Percentiles rank a stretch among this genome's conserved stretches.
phyloP scores from a whole-genome alignment of 495 filamentous ascomycete species.

The Penicillium desertorum region DNA sequence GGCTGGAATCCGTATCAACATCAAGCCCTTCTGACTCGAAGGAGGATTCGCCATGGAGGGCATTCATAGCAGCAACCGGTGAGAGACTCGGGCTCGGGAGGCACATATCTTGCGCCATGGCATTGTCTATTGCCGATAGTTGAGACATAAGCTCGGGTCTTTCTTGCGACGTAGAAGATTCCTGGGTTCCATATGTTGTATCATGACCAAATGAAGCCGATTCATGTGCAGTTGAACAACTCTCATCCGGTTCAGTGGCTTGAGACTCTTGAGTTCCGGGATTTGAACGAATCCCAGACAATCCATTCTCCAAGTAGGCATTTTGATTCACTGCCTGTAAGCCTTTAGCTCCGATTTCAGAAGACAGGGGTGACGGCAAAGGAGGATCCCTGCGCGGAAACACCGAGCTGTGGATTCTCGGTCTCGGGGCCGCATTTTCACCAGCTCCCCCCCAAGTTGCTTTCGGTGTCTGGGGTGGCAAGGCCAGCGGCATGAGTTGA shows the following conservation, averaged over 20 bases:
- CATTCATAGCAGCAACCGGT: constrained; percentile 78
- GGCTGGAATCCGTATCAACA: constrained; percentile 47
- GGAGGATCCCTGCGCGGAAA: constrained; percentile 37
- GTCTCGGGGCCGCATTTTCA: constrained; percentile 30
- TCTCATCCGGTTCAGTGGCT: constrained; percentile 8
- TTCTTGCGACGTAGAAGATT: constrained; percentile 24
- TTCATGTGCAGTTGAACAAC: constrained; percentile 17
- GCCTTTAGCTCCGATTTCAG: constrained; percentile 32
- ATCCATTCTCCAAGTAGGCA: constrained; percentile 16
- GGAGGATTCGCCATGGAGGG: constrained; percentile 48
- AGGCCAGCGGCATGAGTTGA: constrained; percentile 37
- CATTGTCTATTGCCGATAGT: constrained; percentile 51
- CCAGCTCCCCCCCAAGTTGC: constrained; percentile 29
- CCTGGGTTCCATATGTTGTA: constrained; percentile 25
- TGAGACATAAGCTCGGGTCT: constrained; percentile 32
- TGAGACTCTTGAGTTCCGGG: constrained; percentile 15
- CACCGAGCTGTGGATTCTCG: constrained; percentile 38
- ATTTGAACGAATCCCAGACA: constrained; percentile 11
- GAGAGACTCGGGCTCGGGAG: constrained; percentile 93
- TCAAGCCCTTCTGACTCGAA: constrained; percentile 49
- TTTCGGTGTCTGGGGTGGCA: constrained; percentile 48
- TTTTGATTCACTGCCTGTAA: constrained; percentile 15
- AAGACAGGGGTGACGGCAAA: constrained; percentile 42
- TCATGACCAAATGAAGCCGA: constrained; percentile 23
- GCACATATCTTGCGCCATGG: constrained; percentile 79